Percentiles rank a stretch among this genome's conserved stretches.
phyloP scores from a whole-genome alignment of 331 rosid genomes.

The Rhamnella rubrinervis region DNA sequence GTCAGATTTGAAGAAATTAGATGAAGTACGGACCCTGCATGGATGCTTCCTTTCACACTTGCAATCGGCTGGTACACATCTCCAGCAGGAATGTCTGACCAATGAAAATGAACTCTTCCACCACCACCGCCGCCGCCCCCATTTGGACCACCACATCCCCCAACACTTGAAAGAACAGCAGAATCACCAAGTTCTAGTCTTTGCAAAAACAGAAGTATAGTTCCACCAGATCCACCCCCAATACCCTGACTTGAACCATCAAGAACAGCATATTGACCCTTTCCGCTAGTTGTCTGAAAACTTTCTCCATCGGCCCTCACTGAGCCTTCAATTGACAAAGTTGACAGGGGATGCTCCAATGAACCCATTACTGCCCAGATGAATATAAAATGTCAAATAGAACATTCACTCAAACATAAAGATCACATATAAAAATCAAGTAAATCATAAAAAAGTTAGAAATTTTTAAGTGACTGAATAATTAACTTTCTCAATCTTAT shows the following conservation, averaged over 20 bases:
- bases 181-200: constrained; percentile 56
- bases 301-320: constrained; percentile 76
- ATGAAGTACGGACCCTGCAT: constrained; percentile 57
- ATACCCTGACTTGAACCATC: constrained; percentile 57
- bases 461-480: not conserved
- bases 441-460: not conserved
- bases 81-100: constrained; percentile 86
- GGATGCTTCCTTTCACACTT: constrained; percentile 66
- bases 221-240: constrained; percentile 99
- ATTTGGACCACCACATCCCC: constrained; percentile 70
- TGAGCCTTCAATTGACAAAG: constrained; percentile 73
- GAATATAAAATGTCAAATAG: constrained; percentile 21
- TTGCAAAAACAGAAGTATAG: constrained; percentile 77
- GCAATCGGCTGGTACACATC: constrained; percentile 92
- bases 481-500: not conserved
- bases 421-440: not conserved
- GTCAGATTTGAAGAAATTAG: constrained; percentile 6
- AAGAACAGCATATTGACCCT: constrained; percentile 19
- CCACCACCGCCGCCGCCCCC: constrained; percentile 99
- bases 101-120: constrained; percentile 97
- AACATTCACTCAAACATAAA: not conserved
- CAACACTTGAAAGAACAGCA: constrained; percentile 73
- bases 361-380: constrained; percentile 82
- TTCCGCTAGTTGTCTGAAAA: constrained; percentile 41
- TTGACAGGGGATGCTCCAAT: constrained; percentile 78